Evolutionary conservation across 805 yeast species (phyloP).

Genomic region (Pichia exigua): DNA sequence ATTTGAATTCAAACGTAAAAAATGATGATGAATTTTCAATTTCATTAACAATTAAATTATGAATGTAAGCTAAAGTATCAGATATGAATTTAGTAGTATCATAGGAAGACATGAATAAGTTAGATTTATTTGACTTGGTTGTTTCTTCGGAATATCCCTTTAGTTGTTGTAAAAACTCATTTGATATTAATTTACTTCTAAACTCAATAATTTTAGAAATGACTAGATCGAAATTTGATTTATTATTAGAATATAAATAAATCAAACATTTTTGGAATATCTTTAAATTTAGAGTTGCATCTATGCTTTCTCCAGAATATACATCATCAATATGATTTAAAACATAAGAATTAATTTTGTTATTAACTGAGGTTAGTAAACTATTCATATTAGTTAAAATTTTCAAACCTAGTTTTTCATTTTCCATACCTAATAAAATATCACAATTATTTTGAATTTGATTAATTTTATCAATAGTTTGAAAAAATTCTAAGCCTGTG

Average conservation of each 20-base stretch:
- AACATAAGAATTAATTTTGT: slow-evolving; percentile 39
- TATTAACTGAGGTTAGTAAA: slow-evolving; percentile 45
- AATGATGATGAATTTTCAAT: slow-evolving; percentile 63
- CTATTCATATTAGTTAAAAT: slow-evolving; percentile 53
- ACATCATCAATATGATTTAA: slow-evolving; percentile 24
- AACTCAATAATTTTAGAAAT: slow-evolving; percentile 56
- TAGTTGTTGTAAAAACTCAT: slow-evolving; percentile 60
- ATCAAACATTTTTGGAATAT: slow-evolving; percentile 26
- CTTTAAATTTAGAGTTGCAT: slow-evolving; percentile 11
- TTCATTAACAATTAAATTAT: slow-evolving; percentile 80
- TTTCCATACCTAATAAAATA: slow-evolving; percentile 60
- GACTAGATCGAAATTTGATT: slow-evolving; percentile 49
- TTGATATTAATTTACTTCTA: slow-evolving; percentile 55
- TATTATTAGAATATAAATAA: slow-evolving; percentile 29
- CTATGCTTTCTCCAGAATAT: slow-evolving; percentile 17
- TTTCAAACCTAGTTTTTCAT: slow-evolving; percentile 55
- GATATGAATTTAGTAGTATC: slow-evolving; percentile 81
- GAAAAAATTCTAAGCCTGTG: slow-evolving; percentile 45
- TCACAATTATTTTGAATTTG: slow-evolving; percentile 60
- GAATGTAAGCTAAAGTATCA: slow-evolving; percentile 82
- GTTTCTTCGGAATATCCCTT: slow-evolving; percentile 28
- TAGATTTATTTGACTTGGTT: slow-evolving; percentile 9
- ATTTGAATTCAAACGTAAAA: slow-evolving; percentile 35
- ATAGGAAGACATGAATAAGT: slow-evolving; percentile 53
- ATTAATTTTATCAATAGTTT: slow-evolving; percentile 52